Base-by-base conservation (phyloP, 805 yeast genomes). In the Wickerhamomyces rabaulensis region DNA sequence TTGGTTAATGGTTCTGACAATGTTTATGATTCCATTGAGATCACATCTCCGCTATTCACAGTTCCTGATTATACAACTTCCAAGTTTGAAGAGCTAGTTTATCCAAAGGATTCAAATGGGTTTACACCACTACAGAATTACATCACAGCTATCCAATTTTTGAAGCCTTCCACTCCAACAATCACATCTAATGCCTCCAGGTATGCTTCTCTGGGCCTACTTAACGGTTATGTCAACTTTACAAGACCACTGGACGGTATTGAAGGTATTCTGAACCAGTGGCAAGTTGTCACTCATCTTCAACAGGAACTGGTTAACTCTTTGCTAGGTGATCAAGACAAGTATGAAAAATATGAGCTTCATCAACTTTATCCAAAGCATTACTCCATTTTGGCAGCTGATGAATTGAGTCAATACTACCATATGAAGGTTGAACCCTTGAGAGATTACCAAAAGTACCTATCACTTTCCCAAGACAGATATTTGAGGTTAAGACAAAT, bases 11-110 rank as follows among this genome's bases (percentile, higher is more conserved):
- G 42, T 12, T 40, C 37, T 20, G 9, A 36, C 35, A 16, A 41
- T 10, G 39, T 44, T 20, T 26, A 41, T 37, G 52, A 49, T 40
- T 21, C 41, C 2, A 43, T 49, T 41, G 40, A 49, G 4, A 49
- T 49, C 29, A 42, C 47, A 33, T 46, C 50, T n/a, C 21, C 43
- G 15, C 37, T 42, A 8, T 41, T 41, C 25, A 31, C 39, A 7
- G 27, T 46, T 21, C 52, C 52, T 23, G 41, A 47, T 19, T 50
- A 50, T 22, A 43, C 47, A 8, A 44, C 51, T 9, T 47, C 52
- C 2, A 42, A 44, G 7, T 50, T 47, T 17, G 38, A 44, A 17
- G 47, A 50, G 16, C 35, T 50, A 9, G 16, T 47, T 3, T 50
- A 39, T 21, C 35, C 39, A 9, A 50, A 44, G 20, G 50, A 49